Percentiles rank a stretch among this genome's conserved stretches.
These are phyloP conservation scores for Rhodofomes roseus DNA, from an alignment of 1,284 basidiomycete genomes.

Conservation along the genomic window DNA sequence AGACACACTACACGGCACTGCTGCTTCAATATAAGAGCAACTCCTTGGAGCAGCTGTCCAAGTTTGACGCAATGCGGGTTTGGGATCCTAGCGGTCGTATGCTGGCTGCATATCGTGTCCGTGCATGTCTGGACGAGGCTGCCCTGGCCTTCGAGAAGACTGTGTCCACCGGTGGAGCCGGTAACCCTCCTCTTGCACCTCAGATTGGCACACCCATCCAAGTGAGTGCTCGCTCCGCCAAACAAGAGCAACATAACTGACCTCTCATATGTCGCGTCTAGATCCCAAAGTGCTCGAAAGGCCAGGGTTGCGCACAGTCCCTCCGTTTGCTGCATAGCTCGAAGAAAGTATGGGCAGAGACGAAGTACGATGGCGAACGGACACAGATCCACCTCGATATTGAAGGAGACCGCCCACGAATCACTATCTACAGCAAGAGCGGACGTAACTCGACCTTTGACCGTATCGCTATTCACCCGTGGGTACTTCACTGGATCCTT, in stretches of 20 bases:
- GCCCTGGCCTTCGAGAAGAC: conserved; percentile 30
- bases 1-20: conserved; percentile 42
- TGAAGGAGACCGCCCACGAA: conserved; percentile 33
- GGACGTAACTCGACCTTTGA: conserved; percentile 77
- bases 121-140: conserved; percentile 57
- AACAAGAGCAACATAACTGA: not conserved
- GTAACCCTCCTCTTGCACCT: conserved; percentile 18
- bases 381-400: conserved; percentile 82
- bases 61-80: conserved; percentile 60
- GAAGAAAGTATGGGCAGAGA: conserved; percentile 72
- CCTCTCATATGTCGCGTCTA: conserved; percentile 25
- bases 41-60: conserved; percentile 52
- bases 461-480: conserved; percentile 66
- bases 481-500: conserved; percentile 18
- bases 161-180: conserved; percentile 31
- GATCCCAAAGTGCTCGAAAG: conserved; percentile 83
- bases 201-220: conserved; percentile 50
- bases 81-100: conserved; percentile 67
- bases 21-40: conserved; percentile 53
- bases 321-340: conserved; percentile 45
- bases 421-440: conserved; percentile 84
- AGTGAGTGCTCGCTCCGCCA: conserved; percentile 30
- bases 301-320: conserved; percentile 52
- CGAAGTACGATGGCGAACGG: conserved; percentile 89
- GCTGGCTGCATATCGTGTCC: conserved; percentile 49